Base-by-base conservation (phyloP, 345 rosid species). In the Luvunga scandens region DNA sequence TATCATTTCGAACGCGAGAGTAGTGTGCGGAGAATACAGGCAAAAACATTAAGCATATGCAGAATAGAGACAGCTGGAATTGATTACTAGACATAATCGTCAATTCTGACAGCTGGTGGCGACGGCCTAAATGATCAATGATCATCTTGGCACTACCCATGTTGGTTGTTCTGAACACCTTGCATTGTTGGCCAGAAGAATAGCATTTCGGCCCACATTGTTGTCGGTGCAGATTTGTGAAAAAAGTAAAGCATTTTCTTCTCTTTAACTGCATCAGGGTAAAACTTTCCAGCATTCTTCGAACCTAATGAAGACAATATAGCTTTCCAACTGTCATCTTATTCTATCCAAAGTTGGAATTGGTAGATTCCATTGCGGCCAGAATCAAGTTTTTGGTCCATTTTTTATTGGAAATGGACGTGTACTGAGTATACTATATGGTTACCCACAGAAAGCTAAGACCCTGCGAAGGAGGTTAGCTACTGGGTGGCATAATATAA, bases 141-240 rank as follows among this genome's bases (percentile, higher is more conserved):
- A 56, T 56, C 64, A 6, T 22, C 39, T 72, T 14, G 18, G 31
- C 31, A 10, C 39, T 19, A 33, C 1, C 27, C 38, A 33, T 31
- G 30, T 24, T 33, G 0, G 39, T 10, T 56, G 50, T 34, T 21
- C 9, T 9, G 70, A 73, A 38, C 10, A 6, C 13, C 22, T 12
- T 13, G 39, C 75, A 0, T 7, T 69, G 75, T 19, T 55, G 63
- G 24, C 42, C 12, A 22, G 18, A 19, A 9, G 18, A 30, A 53
- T 53, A 24, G 28, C 75, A 9, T 71, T 53, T 55, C 55, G 75
- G 75, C 45, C 63, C 75, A 71, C 62, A 30, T 71, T 55, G 42
- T 42, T 8, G n/a, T 53, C 13, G 50, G 28, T 21, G 9, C 19
- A 39, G 28, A n/a, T 68, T 33, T 33, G 24, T 33, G 6, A 8